Evolutionary conservation across 2,329 filamentous ascomycete genomes (phyloP), one percentile per base, ranked within the genome.

Genomic region (Fonsecaea nubica): DNA sequence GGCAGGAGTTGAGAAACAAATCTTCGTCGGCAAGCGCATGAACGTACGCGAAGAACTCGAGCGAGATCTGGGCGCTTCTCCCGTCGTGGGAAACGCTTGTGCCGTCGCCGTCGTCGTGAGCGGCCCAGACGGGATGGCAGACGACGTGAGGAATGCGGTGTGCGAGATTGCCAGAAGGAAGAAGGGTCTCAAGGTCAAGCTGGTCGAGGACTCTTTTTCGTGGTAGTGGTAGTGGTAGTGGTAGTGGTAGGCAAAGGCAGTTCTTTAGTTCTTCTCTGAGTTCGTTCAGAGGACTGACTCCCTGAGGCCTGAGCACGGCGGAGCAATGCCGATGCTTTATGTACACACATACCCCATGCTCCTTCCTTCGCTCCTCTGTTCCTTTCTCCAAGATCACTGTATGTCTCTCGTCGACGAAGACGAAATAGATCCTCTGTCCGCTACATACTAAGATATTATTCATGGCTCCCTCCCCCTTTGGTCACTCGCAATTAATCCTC

Each of bases 61-160:
- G 15, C 64, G 72, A 15, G 80, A 80, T 64, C 69, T 69, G 3
- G 60, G 71, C 21, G 74, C 68, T 65, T 32, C 52, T 30, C 18
- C 45, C 25, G 9, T 50, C 10, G 8, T 10, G 18, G 45, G 45
- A 2, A 30, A 50, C 13, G 15, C 52, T 15, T 45, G 80, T 50
- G 79, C 74, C 0, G 78, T 82, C 1, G 75, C 74, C 0, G 78
- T 82, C 1, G 75, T 82, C 0, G 80, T 79, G 0, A 81, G 75
- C 53, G 81, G 81, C 13, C 81, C 80, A 0, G 76, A 72, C 0
- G 74, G 73, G 0, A 72, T 83, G 59, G 79, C 79, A 45, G 80
- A 82, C 63, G 77, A 80, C 65, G 79, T 78, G 4, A 72, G 80
- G 48, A 72, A 71, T 6, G 69, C 70, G 5, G 78, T 81, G 25